Conservation (phyloP, 2,329 filamentous ascomycete species). For the Monosporascus sp. region DNA sequence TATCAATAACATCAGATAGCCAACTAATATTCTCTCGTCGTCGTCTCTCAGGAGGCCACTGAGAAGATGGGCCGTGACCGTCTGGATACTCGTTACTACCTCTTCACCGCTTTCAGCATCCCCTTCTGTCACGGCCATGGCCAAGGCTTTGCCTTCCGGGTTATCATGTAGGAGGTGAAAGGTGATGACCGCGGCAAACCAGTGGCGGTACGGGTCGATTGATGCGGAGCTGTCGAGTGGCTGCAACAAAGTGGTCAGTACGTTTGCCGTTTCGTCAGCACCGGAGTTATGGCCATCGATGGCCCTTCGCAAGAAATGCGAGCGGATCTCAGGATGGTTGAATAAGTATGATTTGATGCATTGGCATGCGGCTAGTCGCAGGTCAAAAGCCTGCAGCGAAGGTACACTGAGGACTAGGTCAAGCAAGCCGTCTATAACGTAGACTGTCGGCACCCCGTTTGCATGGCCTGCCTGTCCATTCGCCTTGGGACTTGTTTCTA, state of each 20-base stretch:
- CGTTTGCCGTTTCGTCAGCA: conserved; percentile 79
- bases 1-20: conserved; percentile 82
- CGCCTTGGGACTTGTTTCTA: conserved; percentile 31
- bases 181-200: conserved; percentile 83
- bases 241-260: conserved; percentile 74
- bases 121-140: conserved; percentile 81
- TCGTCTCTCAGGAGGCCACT: conserved; percentile 69
- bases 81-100: conserved; percentile 89
- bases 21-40: conserved; percentile 74
- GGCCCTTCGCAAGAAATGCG: conserved; percentile 81
- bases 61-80: conserved; percentile 79
- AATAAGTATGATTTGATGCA: conserved; percentile 91
- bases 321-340: conserved; percentile 71
- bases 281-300: conserved; percentile 80
- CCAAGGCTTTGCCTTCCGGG: conserved; percentile 67
- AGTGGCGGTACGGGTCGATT: conserved; percentile 77
- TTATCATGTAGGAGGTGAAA: conserved; percentile 84
- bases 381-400: conserved; percentile 64
- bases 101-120: conserved; percentile 88
- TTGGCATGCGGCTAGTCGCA: conserved; percentile 78
- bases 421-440: conserved; percentile 89
- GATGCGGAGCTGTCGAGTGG: conserved; percentile 55
- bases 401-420: conserved; percentile 71
- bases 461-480: conserved; percentile 35
- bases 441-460: conserved; percentile 59